Evolutionary conservation across 306 rosid species (phyloP), one percentile per base, ranked within the genome.

Genomic region (Castanea crenata): DNA sequence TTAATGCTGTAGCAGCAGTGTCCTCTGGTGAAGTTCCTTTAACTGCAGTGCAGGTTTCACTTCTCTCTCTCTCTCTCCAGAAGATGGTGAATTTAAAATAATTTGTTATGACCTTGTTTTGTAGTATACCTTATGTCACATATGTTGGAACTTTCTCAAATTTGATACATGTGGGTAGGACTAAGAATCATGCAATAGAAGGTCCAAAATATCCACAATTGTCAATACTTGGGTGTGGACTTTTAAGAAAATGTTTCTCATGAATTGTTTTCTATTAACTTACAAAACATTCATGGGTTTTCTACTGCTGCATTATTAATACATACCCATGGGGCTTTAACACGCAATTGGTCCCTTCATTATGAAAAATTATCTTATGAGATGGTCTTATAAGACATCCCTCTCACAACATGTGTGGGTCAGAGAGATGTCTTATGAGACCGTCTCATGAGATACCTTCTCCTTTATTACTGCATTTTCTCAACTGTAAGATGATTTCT

Each of bases 1-100:
- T 95, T 62, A 95, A 95, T 87, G 98, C 92, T 51, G 99, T 91
- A 85, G 98, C 99, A 7, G 92, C 99, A 74, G 64, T 95, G 73
- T 85, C 89, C 46, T 84, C 96, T 46, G 99, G 98, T 69, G 83
- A 58, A 51, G 98, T 95, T 84, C 99, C 98, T 55, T 83, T 95
- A 75, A 95, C 90, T 91, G 96, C 98, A 67, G 98, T 95, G 58
- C 99, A 95, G 96, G 99, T 89, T 68, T 15, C 74, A 46, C 58
- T 67, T 41, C 76, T 75, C 74, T 87, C 84, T 70, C 79, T 74
- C 70, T 44, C 35, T 25, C 38, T 25, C 29, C 34, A 32, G 18
- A 51, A 16, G 18, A 51, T 34, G 54, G 55, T 58, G 41, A 52
- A 35, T 56, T 74, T 56, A 59, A 29, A 68, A 18, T 78, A 32